Percentiles rank a stretch among this genome's conserved stretches.
Evolutionary conservation across 768 basidiomycete genomes (phyloP).

Genomic region (Lentinula edodes): DNA sequence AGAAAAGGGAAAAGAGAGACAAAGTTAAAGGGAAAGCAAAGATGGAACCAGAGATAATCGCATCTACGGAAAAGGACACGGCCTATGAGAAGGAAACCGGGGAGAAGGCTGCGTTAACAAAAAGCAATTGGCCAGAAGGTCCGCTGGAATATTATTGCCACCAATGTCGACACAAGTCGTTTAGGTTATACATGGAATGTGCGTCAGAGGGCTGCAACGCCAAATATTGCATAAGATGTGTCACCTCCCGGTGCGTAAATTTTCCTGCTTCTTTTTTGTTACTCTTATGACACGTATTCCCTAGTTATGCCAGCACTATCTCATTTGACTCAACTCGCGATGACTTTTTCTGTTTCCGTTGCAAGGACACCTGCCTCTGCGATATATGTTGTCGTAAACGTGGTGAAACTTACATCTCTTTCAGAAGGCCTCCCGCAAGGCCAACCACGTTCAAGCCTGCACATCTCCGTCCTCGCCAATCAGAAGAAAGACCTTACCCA

Average conservation of each 20-base stretch:
- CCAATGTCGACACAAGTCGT: neutral
- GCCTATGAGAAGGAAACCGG: neutral
- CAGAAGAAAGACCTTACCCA: neutral
- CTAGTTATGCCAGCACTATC: slow-evolving; percentile 22
- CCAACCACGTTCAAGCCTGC: neutral
- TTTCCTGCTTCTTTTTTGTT: neutral
- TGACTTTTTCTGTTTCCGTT: slow-evolving; percentile 39
- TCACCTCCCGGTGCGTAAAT: neutral
- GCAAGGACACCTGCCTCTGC: slow-evolving; percentile 43
- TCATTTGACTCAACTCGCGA: slow-evolving; percentile 12
- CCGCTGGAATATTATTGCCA: neutral
- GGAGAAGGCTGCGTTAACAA: neutral
- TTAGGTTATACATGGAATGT: neutral
- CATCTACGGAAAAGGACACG: too few species aligned
- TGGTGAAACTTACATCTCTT: slow-evolving; percentile 40
- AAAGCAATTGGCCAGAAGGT: neutral
- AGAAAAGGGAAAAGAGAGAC: neutral
- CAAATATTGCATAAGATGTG: slow-evolving; percentile 1
- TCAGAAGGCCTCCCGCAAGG: slow-evolving; percentile 16
- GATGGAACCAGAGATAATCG: too few species aligned
- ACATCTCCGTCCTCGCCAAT: neutral
- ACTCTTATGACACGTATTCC: neutral
- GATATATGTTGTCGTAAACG: slow-evolving; percentile 36
- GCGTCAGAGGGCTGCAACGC: neutral
- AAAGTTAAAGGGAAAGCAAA: neutral